A percentile compares a stretch with the other conserved stretches of the same genome.
Evolutionary conservation across 2,329 filamentous ascomycete species (phyloP).

Genomic region (Penicillium fuscoglaucum): DNA sequence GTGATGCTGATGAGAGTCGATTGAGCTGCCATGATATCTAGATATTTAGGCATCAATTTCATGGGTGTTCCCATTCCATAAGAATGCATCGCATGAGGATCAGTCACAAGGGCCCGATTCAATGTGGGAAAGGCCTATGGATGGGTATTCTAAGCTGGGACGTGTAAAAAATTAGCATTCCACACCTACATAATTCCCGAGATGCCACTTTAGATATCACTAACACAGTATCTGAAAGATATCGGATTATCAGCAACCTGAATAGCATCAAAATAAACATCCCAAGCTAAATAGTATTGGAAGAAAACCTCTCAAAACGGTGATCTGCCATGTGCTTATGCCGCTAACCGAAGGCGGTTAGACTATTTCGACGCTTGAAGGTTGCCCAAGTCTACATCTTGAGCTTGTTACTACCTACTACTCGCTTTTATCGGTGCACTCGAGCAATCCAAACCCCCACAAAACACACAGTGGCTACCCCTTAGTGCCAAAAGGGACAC

Average conservation of each 20-base stretch:
- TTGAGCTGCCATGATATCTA: neutral
- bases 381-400: constrained; percentile 1
- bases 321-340: constrained; percentile 1
- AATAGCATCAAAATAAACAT: neutral
- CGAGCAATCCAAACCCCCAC: neutral
- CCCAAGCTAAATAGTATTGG: neutral
- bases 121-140: neutral
- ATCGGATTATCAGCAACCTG: neutral
- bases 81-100: neutral
- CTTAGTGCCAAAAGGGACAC: neutral
- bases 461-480: no score
- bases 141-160: neutral
- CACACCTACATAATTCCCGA: neutral
- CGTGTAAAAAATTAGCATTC: neutral
- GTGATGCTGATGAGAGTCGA: neutral
- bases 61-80: neutral
- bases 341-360: constrained; percentile 6
- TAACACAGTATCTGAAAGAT: rapidly evolving
- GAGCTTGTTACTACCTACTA: neutral
- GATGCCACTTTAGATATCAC: no score
- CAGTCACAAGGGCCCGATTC: neutral
- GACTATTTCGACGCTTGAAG: neutral
- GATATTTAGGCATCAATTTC: neutral
- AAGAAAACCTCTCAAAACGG: neutral
- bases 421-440: neutral